Evolutionary conservation across 106 monocot genomes (phyloP).

Genomic region (Gastrodia elata): DNA sequence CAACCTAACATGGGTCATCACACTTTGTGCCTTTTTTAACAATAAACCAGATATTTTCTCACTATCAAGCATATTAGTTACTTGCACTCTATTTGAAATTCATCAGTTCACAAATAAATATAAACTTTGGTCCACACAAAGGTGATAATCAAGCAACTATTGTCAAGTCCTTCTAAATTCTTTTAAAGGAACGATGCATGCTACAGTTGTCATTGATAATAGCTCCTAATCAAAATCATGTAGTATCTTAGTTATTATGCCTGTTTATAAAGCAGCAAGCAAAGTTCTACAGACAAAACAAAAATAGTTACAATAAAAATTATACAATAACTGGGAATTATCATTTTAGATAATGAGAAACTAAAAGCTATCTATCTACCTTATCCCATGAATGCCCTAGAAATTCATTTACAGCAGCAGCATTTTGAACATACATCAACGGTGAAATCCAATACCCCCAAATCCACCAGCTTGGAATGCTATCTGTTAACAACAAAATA

Average conservation of each 20-base stretch:
- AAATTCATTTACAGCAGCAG: conserved; percentile 87
- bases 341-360: background rate
- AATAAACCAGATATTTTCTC: too few relatives aligned
- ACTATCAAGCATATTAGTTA: background rate
- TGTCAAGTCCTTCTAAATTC: background rate
- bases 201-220: background rate
- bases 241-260: background rate
- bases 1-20: too few relatives aligned
- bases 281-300: background rate
- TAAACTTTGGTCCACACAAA: background rate
- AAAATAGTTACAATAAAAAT: background rate
- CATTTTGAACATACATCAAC: conserved; percentile 98
- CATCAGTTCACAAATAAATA: background rate
- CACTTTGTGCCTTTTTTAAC: too few relatives aligned
- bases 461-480: conserved; percentile 96
- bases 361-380: conserved; percentile 26
- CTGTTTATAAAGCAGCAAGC: background rate
- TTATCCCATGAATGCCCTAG: conserved; percentile 96
- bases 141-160: background rate
- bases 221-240: background rate
- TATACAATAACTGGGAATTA: background rate
- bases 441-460: conserved; percentile 99
- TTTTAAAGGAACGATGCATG: background rate
- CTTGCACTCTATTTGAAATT: background rate
- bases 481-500: conserved; percentile 37